Base-by-base conservation (phyloP, 495 filamentous ascomycete genomes). In the Geoglossum glabrum region DNA sequence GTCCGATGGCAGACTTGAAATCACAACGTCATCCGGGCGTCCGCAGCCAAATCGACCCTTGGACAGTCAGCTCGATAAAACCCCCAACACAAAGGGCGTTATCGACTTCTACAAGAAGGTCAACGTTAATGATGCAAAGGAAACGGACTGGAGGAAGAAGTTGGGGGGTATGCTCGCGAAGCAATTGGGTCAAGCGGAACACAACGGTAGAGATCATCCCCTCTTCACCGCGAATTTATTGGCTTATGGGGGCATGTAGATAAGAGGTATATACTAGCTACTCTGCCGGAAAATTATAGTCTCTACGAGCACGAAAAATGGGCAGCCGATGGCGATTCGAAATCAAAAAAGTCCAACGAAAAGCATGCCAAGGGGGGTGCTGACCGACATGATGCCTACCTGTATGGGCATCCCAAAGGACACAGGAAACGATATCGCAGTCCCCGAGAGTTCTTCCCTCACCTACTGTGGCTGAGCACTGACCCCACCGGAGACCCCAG, bases 351-450 rank as follows among this genome's bases (percentile, higher is more conserved):
- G 38, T 0, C 40, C n/a, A 45, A 21, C n/a, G 40, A 45, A 21
- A 45, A 45, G 10, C 40, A 52, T 15, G 49, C 49, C n/a, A 52
- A 27, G 11, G 49, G 28, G 30, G 49, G 49, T 28, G 55, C 57
- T 52, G 70, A 74, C 50, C 66, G 72, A 28, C 70, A 75, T 62
- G 80, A 83, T 63, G 75, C 72, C 19, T 83, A 80, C 65, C 69
- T 83, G 1, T 83, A 82, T 60, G 80, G 80, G 30, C 74, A 83
- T 60, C 79, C 79, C 0, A 62, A 69, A 30, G 79, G 78, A 2
- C 71, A 73, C 17, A 76, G 72, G 58, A 81, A 82, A 65, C 71
- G 77, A 5, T 83, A 73, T 61, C 64, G 79, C 55, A 80, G 74
- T 56, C 77, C 79, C 4, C 67, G 64, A 4, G 79, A 83, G 45